Evolutionary conservation across 768 basidiomycete species (phyloP).

Genomic region (Boletus rufocinnamomeus): DNA sequence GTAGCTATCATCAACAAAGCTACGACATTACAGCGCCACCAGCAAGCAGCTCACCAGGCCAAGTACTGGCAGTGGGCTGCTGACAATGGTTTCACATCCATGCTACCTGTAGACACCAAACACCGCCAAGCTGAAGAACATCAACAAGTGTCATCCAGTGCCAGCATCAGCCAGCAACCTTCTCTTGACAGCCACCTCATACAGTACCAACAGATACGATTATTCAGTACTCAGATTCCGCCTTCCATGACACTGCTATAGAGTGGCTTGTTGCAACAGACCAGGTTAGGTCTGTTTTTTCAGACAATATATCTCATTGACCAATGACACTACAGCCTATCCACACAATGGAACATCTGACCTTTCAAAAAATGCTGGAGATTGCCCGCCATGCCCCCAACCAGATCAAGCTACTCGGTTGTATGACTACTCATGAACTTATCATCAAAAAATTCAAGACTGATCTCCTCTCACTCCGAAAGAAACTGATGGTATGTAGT

Average conservation of each 20-base stretch:
- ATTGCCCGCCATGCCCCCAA: constrained; percentile 1
- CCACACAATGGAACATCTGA: constrained; percentile 1
- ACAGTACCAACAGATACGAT: background rate
- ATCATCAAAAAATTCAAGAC: constrained; percentile 13
- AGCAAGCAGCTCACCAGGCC: too few relatives aligned
- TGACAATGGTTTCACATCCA: too few relatives aligned
- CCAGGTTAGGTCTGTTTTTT: too few relatives aligned
- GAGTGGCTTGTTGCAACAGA: too few relatives aligned
- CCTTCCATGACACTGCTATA: background rate
- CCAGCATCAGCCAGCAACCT: background rate
- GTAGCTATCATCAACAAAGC: background rate
- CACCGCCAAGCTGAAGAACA: background rate
- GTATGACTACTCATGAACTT: too few relatives aligned
- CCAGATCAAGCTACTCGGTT: constrained; percentile 1
- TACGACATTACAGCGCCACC: background rate
- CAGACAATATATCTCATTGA: too few relatives aligned
- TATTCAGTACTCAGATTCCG: background rate
- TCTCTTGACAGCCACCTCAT: constrained; percentile 2
- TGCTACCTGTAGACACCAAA: background rate
- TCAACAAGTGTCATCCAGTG: too few relatives aligned
- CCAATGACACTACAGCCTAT: too few relatives aligned
- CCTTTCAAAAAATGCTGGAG: constrained; percentile 1
- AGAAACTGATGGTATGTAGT: background rate
- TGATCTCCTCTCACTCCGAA: constrained; percentile 2
- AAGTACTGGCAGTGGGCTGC: too few relatives aligned